These are phyloP conservation scores for Rhizophagus sp. DNA, from an alignment of 192 early-diverging fungal genomes.

Conservation along the genomic window DNA sequence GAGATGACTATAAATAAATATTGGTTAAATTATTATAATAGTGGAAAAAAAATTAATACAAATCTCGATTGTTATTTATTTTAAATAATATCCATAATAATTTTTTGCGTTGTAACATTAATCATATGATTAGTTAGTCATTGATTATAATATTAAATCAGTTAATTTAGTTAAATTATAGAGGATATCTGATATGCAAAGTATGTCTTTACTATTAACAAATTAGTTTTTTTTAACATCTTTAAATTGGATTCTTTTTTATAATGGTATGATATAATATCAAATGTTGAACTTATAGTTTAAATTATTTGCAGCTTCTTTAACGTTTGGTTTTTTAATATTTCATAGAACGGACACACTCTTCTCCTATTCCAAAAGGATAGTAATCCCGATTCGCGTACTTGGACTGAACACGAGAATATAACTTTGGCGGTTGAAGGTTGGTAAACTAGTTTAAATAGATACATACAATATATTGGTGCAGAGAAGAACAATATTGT, in stretches of 20 bases:
- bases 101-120: too few species aligned
- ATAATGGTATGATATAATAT: neutral
- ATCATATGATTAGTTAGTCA: too few species aligned
- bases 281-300: neutral
- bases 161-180: too few species aligned
- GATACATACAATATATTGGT: neutral
- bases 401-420: slow-evolving; percentile 35
- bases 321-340: neutral
- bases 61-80: too few species aligned
- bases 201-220: too few species aligned
- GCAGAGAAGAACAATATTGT: neutral
- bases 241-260: neutral
- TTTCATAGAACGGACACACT: slow-evolving; percentile 28
- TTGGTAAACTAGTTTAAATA: neutral
- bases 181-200: too few species aligned
- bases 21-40: too few species aligned
- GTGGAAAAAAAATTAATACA: too few species aligned
- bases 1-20: too few species aligned
- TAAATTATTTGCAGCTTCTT: neutral
- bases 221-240: too few species aligned
- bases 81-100: too few species aligned
- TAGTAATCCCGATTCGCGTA: slow-evolving; percentile 22
- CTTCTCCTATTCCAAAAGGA: slow-evolving; percentile 37
- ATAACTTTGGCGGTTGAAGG: slow-evolving; percentile 35
- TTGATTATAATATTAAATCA: too few species aligned